These are phyloP conservation scores for Tylopilus rubrobrunneus DNA, from an alignment of 768 basidiomycete species.

Conservation along the genomic window DNA sequence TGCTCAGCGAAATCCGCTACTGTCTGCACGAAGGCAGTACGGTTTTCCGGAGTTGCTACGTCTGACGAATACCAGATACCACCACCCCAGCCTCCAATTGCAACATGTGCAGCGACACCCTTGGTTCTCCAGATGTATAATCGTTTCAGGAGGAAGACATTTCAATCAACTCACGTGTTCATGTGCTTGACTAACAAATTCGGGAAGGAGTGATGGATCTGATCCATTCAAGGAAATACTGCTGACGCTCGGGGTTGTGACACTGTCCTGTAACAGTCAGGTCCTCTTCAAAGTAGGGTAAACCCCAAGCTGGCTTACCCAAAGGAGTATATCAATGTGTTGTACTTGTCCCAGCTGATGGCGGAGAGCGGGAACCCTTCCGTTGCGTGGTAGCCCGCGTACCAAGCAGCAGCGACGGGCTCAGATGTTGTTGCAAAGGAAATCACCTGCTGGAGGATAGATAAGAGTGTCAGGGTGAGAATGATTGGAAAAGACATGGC, in stretches of 20 bases:
- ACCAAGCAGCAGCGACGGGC: conserved; percentile 55
- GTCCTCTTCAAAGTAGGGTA: too few relatives aligned
- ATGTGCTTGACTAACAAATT: conserved; percentile 50
- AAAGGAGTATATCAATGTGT: conserved; percentile 65
- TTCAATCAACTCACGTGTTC: conserved; percentile 25
- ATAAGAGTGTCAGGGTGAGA: conserved; percentile 3
- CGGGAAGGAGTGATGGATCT: conserved; percentile 45
- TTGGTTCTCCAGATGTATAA: conserved; percentile 24
- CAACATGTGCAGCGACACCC: conserved; percentile 53
- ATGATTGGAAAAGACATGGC: conserved; percentile 1
- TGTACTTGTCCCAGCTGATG: conserved; percentile 69
- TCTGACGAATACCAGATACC: conserved; percentile 59
- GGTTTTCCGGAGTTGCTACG: conserved; percentile 53
- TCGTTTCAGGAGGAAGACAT: too few relatives aligned
- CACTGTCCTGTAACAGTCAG: conserved; percentile 20
- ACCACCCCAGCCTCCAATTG: conserved; percentile 72
- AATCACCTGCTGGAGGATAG: background rate
- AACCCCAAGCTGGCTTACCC: conserved; percentile 36
- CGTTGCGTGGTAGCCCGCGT: conserved; percentile 36
- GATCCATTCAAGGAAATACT: conserved; percentile 36
- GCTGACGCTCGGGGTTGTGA: conserved; percentile 30
- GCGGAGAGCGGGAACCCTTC: conserved; percentile 47
- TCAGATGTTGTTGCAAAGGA: background rate
- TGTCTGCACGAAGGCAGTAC: conserved; percentile 59
- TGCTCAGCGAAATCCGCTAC: conserved; percentile 43